Evolutionary conservation across 1,284 basidiomycete species (phyloP).

Genomic region (Tremellales sp.): DNA sequence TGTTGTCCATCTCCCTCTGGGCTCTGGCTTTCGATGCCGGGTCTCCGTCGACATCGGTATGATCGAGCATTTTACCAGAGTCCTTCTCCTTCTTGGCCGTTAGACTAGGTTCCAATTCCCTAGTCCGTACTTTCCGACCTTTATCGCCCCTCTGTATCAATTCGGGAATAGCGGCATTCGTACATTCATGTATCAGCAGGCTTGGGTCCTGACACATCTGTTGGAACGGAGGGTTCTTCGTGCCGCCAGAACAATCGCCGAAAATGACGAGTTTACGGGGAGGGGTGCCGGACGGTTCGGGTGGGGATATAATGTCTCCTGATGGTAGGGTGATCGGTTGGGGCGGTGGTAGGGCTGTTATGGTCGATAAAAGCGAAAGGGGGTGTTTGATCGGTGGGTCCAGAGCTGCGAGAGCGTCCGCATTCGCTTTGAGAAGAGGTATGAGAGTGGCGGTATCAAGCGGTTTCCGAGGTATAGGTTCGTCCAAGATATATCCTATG

Average conservation of each 20-base stretch:
- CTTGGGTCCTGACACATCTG: conserved; percentile 36
- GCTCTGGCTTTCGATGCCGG: conserved; percentile 52
- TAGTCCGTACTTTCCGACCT: conserved; percentile 30
- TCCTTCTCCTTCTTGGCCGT: conserved; percentile 18
- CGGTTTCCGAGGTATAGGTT: conserved; percentile 51
- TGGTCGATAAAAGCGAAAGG: conserved; percentile 62
- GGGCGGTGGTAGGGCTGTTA: conserved; percentile 59
- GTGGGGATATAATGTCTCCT: conserved; percentile 71
- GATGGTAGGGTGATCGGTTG: conserved; percentile 64
- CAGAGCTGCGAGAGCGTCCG: conserved; percentile 51
- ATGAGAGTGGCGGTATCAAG: conserved; percentile 42
- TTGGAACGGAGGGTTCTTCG: conserved; percentile 34
- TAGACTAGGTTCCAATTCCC: conserved; percentile 38
- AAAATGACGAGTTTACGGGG: conserved; percentile 53
- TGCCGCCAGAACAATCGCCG: conserved; percentile 44
- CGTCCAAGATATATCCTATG: conserved; percentile 74
- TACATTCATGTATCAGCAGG: conserved; percentile 66
- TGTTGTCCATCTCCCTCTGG: conserved; percentile 37
- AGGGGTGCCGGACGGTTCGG: conserved; percentile 43
- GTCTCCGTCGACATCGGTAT: conserved; percentile 51
- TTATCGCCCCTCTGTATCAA: conserved; percentile 41
- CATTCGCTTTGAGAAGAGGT: conserved; percentile 49
- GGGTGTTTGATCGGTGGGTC: conserved; percentile 63
- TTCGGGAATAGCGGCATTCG: conserved; percentile 69
- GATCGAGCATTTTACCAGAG: conserved; percentile 1